phyloP scores from a whole-genome alignment of 1,284 basidiomycete genomes.

The Exobasidium rhododendri region DNA sequence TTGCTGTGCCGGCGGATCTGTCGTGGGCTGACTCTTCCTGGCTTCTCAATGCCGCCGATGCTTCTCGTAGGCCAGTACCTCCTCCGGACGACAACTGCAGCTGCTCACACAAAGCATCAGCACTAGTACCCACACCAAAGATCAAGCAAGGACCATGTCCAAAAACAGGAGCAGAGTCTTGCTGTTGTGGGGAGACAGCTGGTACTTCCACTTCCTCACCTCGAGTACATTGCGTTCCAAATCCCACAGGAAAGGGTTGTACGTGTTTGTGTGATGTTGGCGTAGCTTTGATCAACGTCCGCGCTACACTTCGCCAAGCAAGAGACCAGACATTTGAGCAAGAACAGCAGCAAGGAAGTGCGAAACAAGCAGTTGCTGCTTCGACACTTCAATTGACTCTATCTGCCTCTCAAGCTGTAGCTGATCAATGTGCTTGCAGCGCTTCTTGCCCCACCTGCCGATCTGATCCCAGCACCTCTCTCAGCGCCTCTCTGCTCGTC shows the following conservation, averaged over 20 bases:
- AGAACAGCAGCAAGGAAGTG: background rate
- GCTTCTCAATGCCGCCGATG: background rate
- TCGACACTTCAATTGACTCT: constrained; percentile 45
- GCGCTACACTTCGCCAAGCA: constrained; percentile 14
- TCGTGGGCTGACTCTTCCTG: constrained; percentile 49
- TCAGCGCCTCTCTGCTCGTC: constrained; percentile 43
- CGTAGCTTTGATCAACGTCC: constrained; percentile 43
- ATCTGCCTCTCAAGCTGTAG: constrained; percentile 44
- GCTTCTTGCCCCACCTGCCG: constrained; percentile 52
- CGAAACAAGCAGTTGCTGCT: background rate
- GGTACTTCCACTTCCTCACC: constrained; percentile 1
- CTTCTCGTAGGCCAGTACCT: too few species aligned
- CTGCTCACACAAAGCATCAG: background rate
- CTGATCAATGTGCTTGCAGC: constrained; percentile 47
- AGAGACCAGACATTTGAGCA: background rate
- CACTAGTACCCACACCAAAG: background rate
- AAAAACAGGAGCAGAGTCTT: constrained; percentile 8
- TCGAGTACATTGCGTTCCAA: constrained; percentile 52
- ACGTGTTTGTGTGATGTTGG: constrained; percentile 49
- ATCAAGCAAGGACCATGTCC: constrained; percentile 7
- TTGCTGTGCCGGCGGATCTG: constrained; percentile 51
- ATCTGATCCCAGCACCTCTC: constrained; percentile 35
- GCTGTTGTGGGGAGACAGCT: constrained; percentile 8
- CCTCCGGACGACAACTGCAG: background rate
- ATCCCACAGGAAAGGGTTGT: constrained; percentile 48